These are phyloP conservation scores for Aspergillus brunneoviolaceus DNA, from an alignment of 2,329 filamentous ascomycete genomes.

Conservation along the genomic window DNA sequence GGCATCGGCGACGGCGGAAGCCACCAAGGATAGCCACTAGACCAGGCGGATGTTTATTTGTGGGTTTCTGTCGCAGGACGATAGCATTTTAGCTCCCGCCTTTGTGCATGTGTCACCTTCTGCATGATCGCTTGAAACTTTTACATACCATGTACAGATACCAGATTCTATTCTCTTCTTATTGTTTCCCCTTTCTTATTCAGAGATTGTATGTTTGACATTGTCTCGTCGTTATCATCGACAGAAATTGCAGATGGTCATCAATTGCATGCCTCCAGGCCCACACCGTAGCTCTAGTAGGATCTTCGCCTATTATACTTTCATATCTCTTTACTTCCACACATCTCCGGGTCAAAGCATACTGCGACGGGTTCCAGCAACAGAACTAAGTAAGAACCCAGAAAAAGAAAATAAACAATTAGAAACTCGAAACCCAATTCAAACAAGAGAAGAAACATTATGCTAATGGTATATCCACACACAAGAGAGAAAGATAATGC, in stretches of 20 bases:
- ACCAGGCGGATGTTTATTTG: not conserved
- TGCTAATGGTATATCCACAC: not conserved
- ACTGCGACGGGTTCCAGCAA: not conserved
- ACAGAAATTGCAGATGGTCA: not conserved
- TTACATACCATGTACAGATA: slow-evolving; percentile 17
- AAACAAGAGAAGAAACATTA: not conserved
- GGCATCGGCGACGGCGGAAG: not conserved
- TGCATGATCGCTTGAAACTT: slow-evolving; percentile 6
- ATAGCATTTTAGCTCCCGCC: too few relatives aligned
- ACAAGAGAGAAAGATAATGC: too few relatives aligned
- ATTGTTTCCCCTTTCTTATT: slow-evolving; percentile 5
- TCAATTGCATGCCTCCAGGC: not conserved
- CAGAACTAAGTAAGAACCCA: not conserved
- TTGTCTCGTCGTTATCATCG: not conserved
- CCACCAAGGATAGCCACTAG: not conserved
- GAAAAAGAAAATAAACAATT: not conserved
- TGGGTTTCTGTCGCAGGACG: too few relatives aligned
- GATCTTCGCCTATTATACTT: too few relatives aligned
- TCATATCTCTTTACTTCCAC: too few relatives aligned
- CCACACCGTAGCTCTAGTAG: not conserved
- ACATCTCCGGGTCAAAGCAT: not conserved
- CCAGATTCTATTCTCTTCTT: slow-evolving; percentile 8
- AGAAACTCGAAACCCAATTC: not conserved
- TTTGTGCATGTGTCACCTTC: not conserved
- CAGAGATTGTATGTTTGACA: slow-evolving; percentile 1